phyloP scores from a whole-genome alignment of 179 eudicot species.

The Heliamphora pulchella region DNA sequence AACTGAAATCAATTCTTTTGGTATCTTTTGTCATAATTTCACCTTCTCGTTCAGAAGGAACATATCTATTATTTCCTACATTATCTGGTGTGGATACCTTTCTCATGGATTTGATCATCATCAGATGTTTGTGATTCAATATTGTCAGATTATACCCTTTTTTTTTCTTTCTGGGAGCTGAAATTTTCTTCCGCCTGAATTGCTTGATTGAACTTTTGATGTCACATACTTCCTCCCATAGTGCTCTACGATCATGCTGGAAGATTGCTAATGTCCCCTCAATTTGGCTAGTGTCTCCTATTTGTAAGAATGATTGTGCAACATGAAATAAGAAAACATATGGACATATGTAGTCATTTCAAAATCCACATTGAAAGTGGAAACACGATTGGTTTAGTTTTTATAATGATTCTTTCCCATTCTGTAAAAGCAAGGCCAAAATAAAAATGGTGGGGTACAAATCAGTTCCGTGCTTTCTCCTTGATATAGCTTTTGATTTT shows the following conservation, averaged over 20 bases:
- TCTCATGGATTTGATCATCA: background rate
- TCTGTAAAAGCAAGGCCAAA: background rate
- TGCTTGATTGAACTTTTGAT: background rate
- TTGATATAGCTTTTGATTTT: constrained; percentile 3
- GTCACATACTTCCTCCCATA: background rate
- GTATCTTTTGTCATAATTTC: background rate
- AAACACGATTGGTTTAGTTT: background rate
- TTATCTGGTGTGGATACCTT: background rate
- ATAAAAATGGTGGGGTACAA: background rate
- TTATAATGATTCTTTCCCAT: background rate
- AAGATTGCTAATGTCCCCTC: background rate
- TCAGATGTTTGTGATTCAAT: background rate
- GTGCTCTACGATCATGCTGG: background rate
- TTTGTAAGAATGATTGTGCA: background rate
- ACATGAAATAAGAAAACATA: background rate
- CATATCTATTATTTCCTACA: constrained; percentile 7
- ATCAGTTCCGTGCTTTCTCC: background rate
- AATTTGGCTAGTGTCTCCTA: too few relatives aligned
- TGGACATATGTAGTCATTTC: background rate
- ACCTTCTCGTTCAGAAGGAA: background rate
- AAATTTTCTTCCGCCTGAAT: too few relatives aligned
- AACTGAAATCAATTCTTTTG: background rate
- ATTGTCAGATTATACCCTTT: background rate
- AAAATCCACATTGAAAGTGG: background rate
- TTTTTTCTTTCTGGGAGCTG: background rate